Conservation (phyloP, 371 early-diverging fungal genomes). For the Zopfochytrium polystomum region DNA sequence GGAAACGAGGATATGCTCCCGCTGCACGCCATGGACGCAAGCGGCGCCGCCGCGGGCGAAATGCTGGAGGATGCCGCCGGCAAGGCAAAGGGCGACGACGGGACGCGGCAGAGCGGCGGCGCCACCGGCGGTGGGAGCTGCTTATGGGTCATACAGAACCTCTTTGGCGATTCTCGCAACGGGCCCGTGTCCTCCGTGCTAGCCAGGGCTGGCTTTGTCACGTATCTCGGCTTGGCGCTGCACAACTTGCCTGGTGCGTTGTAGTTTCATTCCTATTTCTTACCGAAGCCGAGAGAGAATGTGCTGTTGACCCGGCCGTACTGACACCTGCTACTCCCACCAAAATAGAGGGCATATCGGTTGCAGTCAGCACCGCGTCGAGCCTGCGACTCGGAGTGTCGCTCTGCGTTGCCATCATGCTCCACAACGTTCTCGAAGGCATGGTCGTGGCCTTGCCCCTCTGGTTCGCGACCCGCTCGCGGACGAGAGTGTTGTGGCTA, state of each 20-base stretch:
- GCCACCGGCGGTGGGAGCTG: background rate
- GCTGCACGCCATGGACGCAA: background rate
- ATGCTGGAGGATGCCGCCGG: background rate
- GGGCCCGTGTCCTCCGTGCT: conserved; percentile 10
- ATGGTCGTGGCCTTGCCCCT: conserved; percentile 35
- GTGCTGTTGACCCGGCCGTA: background rate
- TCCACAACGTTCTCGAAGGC: conserved; percentile 38
- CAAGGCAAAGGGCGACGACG: background rate
- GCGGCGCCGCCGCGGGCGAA: background rate
- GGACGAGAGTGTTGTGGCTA: conserved; percentile 17
- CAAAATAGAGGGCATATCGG: conserved; percentile 30
- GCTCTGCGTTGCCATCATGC: conserved; percentile 27
- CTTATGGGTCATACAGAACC: background rate
- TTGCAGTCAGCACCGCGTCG: conserved; percentile 26
- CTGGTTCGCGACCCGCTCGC: conserved; percentile 21
- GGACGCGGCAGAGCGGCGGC: no score
- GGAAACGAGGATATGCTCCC: background rate
- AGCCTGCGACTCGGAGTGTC: conserved; percentile 25
- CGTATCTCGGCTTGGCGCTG: conserved; percentile 26
- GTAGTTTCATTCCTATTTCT: background rate
- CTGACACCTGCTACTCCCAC: background rate
- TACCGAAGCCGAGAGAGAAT: background rate
- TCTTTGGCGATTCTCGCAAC: background rate
- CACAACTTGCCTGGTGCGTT: conserved; percentile 21
- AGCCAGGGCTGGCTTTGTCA: conserved; percentile 22